These are phyloP conservation scores for Ceratobasidium sp. DNA, from an alignment of 1,284 basidiomycete genomes.

Conservation along the genomic window DNA sequence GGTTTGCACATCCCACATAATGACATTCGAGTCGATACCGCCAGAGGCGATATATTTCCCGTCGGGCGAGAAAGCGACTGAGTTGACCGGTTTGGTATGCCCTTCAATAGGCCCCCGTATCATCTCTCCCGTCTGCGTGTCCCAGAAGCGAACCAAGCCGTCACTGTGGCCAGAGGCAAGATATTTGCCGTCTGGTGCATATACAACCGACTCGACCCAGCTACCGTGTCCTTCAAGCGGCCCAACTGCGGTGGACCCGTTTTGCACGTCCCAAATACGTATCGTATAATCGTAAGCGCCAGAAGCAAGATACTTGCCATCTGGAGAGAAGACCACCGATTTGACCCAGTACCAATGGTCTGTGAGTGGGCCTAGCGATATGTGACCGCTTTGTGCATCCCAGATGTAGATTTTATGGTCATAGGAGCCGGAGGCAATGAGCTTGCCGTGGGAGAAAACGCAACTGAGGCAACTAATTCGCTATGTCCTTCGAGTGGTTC, in stretches of 20 bases:
- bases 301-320: no score
- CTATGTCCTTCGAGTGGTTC: not conserved
- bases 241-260: not conserved
- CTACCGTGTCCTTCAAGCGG: not conserved
- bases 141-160: not conserved
- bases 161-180: conserved; percentile 1
- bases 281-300: conserved; percentile 37
- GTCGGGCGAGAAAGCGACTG: not conserved
- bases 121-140: not conserved
- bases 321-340: no score
- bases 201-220: not conserved
- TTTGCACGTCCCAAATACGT: conserved; percentile 11
- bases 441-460: conserved; percentile 35
- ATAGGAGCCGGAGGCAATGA: no score
- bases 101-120: not conserved
- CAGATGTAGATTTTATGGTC: no score
- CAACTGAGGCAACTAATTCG: conserved; percentile 11
- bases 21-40: not conserved
- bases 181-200: conserved; percentile 1
- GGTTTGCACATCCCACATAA: not conserved
- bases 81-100: not conserved
- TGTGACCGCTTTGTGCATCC: no score
- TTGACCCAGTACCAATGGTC: no score
- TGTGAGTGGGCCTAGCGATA: no score
- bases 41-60: not conserved